These are phyloP conservation scores for Anthoceros angustus DNA, from an alignment of 225 moss, liverwort and hornwort genomes.

Conservation along the genomic window DNA sequence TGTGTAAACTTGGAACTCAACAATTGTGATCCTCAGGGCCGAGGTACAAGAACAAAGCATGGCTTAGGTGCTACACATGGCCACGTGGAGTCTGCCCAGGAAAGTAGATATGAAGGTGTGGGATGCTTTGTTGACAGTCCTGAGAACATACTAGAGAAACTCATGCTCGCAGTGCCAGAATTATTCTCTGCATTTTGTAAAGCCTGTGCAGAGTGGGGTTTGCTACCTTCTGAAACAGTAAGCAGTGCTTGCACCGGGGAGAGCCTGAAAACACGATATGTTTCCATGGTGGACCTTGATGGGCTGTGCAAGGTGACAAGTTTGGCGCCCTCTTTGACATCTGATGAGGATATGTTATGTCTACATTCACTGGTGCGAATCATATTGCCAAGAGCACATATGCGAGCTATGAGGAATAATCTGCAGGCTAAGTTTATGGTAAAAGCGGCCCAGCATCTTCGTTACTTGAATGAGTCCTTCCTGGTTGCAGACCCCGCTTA, in stretches of 20 bases:
- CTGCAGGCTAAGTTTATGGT: constrained; percentile 34
- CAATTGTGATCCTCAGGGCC: no score
- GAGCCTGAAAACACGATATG: no score
- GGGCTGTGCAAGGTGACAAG: not conserved
- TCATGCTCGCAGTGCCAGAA: not conserved
- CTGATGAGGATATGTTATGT: constrained; percentile 14
- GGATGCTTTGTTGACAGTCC: no score
- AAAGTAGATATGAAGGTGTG: no score
- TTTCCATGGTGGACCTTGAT: no score
- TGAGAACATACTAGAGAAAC: not conserved
- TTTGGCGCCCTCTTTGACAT: not conserved
- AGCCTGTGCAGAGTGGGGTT: not conserved
- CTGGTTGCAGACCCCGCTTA: constrained; percentile 47
- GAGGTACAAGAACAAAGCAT: no score
- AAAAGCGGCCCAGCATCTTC: constrained; percentile 60
- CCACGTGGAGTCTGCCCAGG: no score
- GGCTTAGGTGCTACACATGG: no score
- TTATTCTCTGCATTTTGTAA: not conserved
- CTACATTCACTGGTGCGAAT: constrained; percentile 44
- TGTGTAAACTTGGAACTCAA: no score
- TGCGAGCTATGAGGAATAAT: constrained; percentile 53
- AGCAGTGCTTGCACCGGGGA: no score
- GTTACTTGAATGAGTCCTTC: constrained; percentile 59
- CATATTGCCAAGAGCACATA: constrained; percentile 69
- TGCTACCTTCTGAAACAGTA: no score